Percentiles rank a stretch among this genome's conserved stretches.
Conservation (phyloP, 345 rosid genomes). For the Anacardium occidentale region DNA sequence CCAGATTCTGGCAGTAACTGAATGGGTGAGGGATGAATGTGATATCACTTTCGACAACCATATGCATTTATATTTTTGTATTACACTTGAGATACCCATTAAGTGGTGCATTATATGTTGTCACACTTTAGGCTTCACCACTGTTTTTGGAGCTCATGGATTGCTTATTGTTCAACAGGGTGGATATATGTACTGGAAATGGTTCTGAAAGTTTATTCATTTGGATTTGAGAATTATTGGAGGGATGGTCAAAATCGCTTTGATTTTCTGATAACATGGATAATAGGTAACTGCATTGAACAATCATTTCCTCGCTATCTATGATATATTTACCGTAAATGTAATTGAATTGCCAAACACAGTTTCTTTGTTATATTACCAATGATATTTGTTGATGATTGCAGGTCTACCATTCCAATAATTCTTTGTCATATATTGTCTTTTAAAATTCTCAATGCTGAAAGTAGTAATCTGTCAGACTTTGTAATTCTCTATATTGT, state of each 20-base stretch:
- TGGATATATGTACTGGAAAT: conserved; percentile 97
- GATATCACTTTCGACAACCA: not conserved
- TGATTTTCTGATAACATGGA: conserved; percentile 85
- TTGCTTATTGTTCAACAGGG: conserved; percentile 48
- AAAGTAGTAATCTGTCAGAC: not conserved
- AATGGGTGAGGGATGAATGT: not conserved
- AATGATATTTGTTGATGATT: not conserved
- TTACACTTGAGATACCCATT: conserved; percentile 8
- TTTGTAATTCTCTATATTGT: not conserved
- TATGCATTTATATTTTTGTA: conserved; percentile 5
- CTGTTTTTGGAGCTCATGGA: conserved; percentile 19
- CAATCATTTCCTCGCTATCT: not conserved
- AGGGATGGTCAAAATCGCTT: conserved; percentile 93
- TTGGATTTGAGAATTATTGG: conserved; percentile 90
- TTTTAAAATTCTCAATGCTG: not conserved
- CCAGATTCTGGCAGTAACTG: not conserved
- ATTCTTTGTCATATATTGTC: not conserved
- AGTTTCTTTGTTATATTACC: not conserved
- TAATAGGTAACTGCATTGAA: conserved; percentile 58
- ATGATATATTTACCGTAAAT: not conserved
- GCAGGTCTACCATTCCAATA: not conserved
- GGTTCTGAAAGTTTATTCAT: conserved; percentile 85
- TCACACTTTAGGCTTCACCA: not conserved
- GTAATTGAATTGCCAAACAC: not conserved
- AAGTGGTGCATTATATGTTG: conserved; percentile 6